These are phyloP conservation scores for Aspergillus pseudoterreus DNA, from an alignment of 2,329 filamentous ascomycete genomes.

Conservation along the genomic window DNA sequence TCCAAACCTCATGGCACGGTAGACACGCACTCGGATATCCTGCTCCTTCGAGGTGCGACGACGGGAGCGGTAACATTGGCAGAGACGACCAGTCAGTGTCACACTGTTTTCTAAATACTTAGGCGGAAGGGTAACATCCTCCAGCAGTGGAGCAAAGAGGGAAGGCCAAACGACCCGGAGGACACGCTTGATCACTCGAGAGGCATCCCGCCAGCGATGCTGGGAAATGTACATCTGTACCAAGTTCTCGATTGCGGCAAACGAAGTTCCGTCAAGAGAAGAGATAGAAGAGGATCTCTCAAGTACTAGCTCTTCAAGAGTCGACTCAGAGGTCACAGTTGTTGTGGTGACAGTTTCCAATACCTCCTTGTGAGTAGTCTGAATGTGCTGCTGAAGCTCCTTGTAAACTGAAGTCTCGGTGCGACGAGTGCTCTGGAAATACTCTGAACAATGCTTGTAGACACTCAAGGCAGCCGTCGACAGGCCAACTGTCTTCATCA, in stretches of 20 bases:
- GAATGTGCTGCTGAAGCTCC: constrained; percentile 43
- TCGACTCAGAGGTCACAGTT: constrained; percentile 39
- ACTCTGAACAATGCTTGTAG: constrained; percentile 39
- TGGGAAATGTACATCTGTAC: constrained; percentile 40
- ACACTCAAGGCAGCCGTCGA: constrained; percentile 44
- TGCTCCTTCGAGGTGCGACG: constrained; percentile 35
- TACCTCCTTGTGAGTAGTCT: constrained; percentile 41
- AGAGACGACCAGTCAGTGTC: constrained; percentile 45
- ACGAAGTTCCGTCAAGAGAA: not conserved
- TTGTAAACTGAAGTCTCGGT: constrained; percentile 30
- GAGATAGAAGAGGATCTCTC: not conserved
- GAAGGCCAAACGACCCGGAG: constrained; percentile 46
- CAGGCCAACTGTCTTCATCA: constrained; percentile 45
- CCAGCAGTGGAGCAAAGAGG: constrained; percentile 42
- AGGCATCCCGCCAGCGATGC: constrained; percentile 47
- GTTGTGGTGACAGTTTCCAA: constrained; percentile 27
- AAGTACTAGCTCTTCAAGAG: constrained; percentile 28
- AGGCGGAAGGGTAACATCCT: constrained; percentile 43
- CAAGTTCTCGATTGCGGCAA: not conserved
- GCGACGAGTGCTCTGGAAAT: constrained; percentile 31
- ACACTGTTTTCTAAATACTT: constrained; percentile 45
- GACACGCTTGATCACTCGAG: constrained; percentile 44
- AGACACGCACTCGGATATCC: constrained; percentile 34
- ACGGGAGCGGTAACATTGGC: constrained; percentile 43
- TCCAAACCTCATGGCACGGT: constrained; percentile 28